A percentile compares a stretch with the other conserved stretches of the same genome.
These are phyloP conservation scores for Cordia subcordata DNA, from an alignment of 257 asterid genomes.

Conservation along the genomic window DNA sequence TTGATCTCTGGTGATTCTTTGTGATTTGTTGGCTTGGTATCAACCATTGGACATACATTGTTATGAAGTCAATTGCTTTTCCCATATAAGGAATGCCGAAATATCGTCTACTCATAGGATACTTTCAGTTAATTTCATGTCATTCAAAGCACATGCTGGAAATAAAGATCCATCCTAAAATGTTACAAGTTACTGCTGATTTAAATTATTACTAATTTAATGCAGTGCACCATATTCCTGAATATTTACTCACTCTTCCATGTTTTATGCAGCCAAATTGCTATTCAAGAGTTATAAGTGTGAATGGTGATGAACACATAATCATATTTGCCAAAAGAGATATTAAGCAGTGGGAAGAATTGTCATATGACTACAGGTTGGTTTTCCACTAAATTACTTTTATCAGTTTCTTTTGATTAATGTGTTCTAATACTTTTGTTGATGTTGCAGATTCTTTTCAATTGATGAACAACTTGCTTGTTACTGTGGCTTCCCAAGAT, in stretches of 20 bases:
- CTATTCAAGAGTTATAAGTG: slow-evolving; percentile 76
- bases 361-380: slow-evolving; percentile 97
- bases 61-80: no score
- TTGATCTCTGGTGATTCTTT: no score
- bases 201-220: no score
- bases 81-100: no score
- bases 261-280: slow-evolving; percentile 79
- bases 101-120: no score
- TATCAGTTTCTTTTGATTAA: not conserved
- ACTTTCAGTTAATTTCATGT: no score
- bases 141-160: no score
- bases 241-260: not conserved
- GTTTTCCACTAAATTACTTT: not conserved
- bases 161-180: no score
- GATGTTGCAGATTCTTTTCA: slow-evolving; percentile 60
- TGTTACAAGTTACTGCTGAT: no score
- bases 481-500: slow-evolving; percentile 78
- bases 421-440: slow-evolving; percentile 4
- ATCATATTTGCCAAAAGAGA: slow-evolving; percentile 96
- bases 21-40: no score
- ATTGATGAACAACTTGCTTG: slow-evolving; percentile 82
- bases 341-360: slow-evolving; percentile 76
- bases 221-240: not conserved
- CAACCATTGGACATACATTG: no score
- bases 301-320: slow-evolving; percentile 69